A percentile compares a stretch with the other conserved stretches of the same genome.
Evolutionary conservation across 2,329 filamentous ascomycete species (phyloP).

Genomic region (Shiraia bambusicola): DNA sequence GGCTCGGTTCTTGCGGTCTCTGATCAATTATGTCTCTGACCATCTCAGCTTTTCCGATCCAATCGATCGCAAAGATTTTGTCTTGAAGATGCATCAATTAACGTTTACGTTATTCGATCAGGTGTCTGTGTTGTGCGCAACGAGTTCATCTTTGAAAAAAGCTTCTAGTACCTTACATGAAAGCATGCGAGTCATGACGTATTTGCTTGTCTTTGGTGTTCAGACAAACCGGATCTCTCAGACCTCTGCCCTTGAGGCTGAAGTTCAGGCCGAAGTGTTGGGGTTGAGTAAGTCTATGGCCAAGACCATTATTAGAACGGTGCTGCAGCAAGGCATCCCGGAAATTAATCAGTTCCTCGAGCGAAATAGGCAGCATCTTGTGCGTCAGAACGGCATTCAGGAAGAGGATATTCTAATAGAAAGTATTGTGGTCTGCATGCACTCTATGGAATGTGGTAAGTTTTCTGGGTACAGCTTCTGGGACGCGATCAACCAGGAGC

Average conservation of each 20-base stretch:
- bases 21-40: slow-evolving; percentile 53
- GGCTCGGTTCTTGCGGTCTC: slow-evolving; percentile 44
- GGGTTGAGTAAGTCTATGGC: slow-evolving; percentile 40
- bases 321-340: slow-evolving; percentile 37
- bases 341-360: slow-evolving; percentile 50
- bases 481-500: slow-evolving; percentile 45
- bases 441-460: slow-evolving; percentile 42
- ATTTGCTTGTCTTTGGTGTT: slow-evolving; percentile 30
- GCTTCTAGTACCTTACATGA: background rate
- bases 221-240: slow-evolving; percentile 38
- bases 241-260: slow-evolving; percentile 22
- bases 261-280: slow-evolving; percentile 19
- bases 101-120: slow-evolving; percentile 24
- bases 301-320: slow-evolving; percentile 39
- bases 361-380: slow-evolving; percentile 44
- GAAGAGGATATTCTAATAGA: slow-evolving; percentile 48
- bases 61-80: slow-evolving; percentile 54
- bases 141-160: background rate
- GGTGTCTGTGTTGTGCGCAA: slow-evolving; percentile 17
- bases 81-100: slow-evolving; percentile 46
- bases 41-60: slow-evolving; percentile 56
- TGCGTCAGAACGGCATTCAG: slow-evolving; percentile 53
- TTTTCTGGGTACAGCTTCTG: slow-evolving; percentile 45
- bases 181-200: slow-evolving; percentile 25
- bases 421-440: slow-evolving; percentile 50